phyloP scores from a whole-genome alignment of 139 green algal genomes.

The Coccomyxa sp. region DNA sequence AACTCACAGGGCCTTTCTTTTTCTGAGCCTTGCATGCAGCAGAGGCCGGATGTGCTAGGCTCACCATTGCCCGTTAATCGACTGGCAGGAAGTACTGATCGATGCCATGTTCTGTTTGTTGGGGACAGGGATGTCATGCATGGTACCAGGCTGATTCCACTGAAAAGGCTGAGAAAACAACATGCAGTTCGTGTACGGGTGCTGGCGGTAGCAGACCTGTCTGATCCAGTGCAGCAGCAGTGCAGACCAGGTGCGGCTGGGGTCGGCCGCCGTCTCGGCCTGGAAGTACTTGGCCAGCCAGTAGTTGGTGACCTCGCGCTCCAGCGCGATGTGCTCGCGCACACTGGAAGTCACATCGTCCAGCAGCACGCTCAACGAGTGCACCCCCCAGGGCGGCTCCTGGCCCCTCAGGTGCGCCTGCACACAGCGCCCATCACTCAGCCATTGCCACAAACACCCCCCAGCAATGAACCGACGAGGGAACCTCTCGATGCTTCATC shows the following conservation, averaged over 20 bases:
- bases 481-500: no score
- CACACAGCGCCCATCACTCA: not conserved
- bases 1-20: no score
- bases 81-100: no score
- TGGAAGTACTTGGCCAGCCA: slow-evolving; percentile 66
- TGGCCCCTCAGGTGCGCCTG: slow-evolving; percentile 31
- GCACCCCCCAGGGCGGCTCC: slow-evolving; percentile 27
- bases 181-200: no score
- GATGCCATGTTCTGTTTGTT: no score
- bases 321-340: slow-evolving; percentile 32
- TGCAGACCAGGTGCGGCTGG: slow-evolving; percentile 25
- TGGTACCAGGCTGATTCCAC: no score
- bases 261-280: not conserved
- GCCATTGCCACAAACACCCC: not conserved
- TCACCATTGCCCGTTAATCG: no score
- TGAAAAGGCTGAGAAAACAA: no score
- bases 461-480: not conserved
- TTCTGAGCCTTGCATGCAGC: no score
- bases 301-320: slow-evolving; percentile 49
- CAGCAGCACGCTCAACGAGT: slow-evolving; percentile 25
- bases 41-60: no score
- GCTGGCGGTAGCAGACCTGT: slow-evolving; percentile 21
- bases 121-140: no score
- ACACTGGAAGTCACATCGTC: slow-evolving; percentile 1
- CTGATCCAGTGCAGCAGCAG: slow-evolving; percentile 60